Evolutionary conservation across 768 basidiomycete genomes (phyloP).

Genomic region (Leucocoprinus birnbaumii): DNA sequence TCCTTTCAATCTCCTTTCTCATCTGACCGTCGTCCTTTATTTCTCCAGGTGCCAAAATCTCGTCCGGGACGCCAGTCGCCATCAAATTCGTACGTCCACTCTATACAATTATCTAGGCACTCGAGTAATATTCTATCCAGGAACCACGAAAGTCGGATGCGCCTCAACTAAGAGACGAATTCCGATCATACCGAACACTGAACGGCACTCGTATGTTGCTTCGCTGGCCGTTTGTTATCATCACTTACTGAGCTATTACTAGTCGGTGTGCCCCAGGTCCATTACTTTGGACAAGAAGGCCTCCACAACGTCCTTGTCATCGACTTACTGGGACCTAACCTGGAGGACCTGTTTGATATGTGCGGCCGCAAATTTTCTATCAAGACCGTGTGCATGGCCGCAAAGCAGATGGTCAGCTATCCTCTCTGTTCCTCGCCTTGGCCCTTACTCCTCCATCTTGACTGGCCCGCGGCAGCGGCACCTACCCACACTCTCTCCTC

Average conservation of each 20-base stretch:
- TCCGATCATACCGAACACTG: constrained; percentile 94
- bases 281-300: constrained; percentile 98
- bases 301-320: constrained; percentile 95
- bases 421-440: not conserved
- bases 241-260: constrained; percentile 14
- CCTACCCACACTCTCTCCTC: not conserved
- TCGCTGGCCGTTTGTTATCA: constrained; percentile 6
- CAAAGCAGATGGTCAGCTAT: constrained; percentile 90
- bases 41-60: constrained; percentile 72
- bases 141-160: constrained; percentile 97
- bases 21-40: not conserved
- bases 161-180: constrained; percentile 95
- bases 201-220: constrained; percentile 75
- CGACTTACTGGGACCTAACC: constrained; percentile 93
- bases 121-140: constrained; percentile 32
- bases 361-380: constrained; percentile 96
- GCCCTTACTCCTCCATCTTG: not conserved
- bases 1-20: not conserved
- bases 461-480: not conserved
- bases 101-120: constrained; percentile 5
- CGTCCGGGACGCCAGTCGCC: constrained; percentile 85
- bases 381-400: constrained; percentile 99
- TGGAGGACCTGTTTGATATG: constrained; percentile 99
- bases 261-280: constrained; percentile 98
- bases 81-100: constrained; percentile 85